Conservation (phyloP, 2,329 filamentous ascomycete genomes). For the Clarireedia monteithiana region DNA sequence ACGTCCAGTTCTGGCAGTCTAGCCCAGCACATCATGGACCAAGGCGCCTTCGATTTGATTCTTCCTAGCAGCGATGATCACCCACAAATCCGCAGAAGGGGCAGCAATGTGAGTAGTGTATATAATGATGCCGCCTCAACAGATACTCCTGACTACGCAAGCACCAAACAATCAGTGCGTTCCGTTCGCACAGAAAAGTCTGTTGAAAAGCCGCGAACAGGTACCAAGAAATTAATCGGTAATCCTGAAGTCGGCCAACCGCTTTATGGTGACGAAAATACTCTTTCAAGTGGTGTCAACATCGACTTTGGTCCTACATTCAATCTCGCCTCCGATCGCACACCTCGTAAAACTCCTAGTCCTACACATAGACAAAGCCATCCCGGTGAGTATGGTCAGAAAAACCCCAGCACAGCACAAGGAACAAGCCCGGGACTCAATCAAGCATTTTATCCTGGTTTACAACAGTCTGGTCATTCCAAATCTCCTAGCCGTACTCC, state of each 20-base stretch:
- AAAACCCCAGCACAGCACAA: slow-evolving; percentile 36
- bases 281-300: slow-evolving; percentile 38
- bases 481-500: slow-evolving; percentile 37
- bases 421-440: neutral
- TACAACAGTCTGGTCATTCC: no score
- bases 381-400: slow-evolving; percentile 10
- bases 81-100: slow-evolving; percentile 26
- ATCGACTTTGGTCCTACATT: slow-evolving; percentile 84
- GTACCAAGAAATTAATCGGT: slow-evolving; percentile 73
- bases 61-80: slow-evolving; percentile 11
- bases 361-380: slow-evolving; percentile 53
- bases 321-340: slow-evolving; percentile 34
- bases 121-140: slow-evolving; percentile 58
- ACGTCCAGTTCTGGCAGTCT: slow-evolving; percentile 34
- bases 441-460: slow-evolving; percentile 15
- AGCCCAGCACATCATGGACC: slow-evolving; percentile 36
- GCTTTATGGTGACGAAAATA: slow-evolving; percentile 34
- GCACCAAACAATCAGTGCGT: slow-evolving; percentile 35
- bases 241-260: slow-evolving; percentile 13
- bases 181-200: slow-evolving; percentile 35
- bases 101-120: slow-evolving; percentile 34
- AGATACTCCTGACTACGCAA: slow-evolving; percentile 70
- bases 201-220: slow-evolving; percentile 63
- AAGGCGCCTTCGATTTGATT: slow-evolving; percentile 39
- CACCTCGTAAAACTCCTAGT: slow-evolving; percentile 19